Evolutionary conservation across 257 asterid genomes (phyloP).

Genomic region (Nyctanthes arbortristis): DNA sequence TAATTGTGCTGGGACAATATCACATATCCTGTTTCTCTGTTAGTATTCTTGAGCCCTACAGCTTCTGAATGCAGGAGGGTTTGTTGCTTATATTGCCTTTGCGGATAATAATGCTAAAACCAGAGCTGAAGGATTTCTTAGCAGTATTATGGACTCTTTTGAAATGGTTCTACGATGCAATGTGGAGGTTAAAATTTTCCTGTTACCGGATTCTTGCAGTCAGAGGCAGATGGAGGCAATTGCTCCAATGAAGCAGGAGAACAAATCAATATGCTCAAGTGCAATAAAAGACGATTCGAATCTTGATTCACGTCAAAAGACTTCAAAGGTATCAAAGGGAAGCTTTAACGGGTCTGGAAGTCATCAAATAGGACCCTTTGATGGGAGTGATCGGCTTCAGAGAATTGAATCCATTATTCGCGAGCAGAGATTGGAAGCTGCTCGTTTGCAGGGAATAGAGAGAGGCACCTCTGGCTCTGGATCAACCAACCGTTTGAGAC

Average conservation of each 20-base stretch:
- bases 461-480: conserved; percentile 76
- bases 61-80: conserved; percentile 57
- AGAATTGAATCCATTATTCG: conserved; percentile 82
- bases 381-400: conserved; percentile 57
- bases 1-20: not conserved
- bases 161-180: conserved; percentile 73
- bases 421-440: conserved; percentile 87
- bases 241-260: conserved; percentile 19
- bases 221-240: conserved; percentile 30
- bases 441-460: conserved; percentile 92
- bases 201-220: conserved; percentile 41
- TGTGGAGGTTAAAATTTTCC: conserved; percentile 76
- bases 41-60: not conserved
- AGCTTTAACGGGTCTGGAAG: conserved; percentile 40
- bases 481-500: conserved; percentile 55
- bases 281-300: conserved; percentile 26
- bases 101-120: conserved; percentile 64
- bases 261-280: conserved; percentile 18
- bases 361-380: conserved; percentile 27
- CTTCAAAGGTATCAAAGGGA: conserved; percentile 31
- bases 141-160: conserved; percentile 90
- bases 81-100: conserved; percentile 80
- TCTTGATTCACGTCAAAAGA: conserved; percentile 29
- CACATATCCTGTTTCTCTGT: not conserved
- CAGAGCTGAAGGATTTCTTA: conserved; percentile 89